These are phyloP conservation scores for Coccomyxa sp. DNA, from an alignment of 139 green algal genomes.

Conservation along the genomic window DNA sequence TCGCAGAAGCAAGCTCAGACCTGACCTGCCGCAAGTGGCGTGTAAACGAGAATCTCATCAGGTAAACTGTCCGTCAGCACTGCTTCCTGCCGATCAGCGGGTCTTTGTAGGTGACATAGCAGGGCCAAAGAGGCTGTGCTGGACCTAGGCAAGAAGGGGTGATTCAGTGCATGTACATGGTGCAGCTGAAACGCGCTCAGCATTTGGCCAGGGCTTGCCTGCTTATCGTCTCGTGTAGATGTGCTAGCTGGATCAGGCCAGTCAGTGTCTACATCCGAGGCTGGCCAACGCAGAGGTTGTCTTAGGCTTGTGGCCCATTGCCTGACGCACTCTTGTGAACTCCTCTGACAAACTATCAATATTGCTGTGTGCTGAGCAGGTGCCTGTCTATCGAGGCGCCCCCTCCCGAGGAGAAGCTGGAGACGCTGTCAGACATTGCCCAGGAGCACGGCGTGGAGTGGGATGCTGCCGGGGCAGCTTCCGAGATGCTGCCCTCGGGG, in stretches of 20 bases:
- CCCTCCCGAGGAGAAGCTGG: slow-evolving; percentile 36
- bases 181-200: no score
- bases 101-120: no score
- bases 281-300: no score
- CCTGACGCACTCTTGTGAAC: no score
- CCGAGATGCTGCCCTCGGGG: slow-evolving; percentile 34
- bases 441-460: slow-evolving; percentile 45
- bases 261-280: no score
- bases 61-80: neutral
- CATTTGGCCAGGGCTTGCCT: no score
- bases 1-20: slow-evolving; percentile 27
- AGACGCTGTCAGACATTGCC: slow-evolving; percentile 43
- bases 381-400: slow-evolving; percentile 51
- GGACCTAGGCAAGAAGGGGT: neutral
- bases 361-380: no score
- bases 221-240: no score
- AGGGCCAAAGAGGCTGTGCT: neutral
- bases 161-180: no score
- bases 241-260: no score
- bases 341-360: no score
- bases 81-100: neutral
- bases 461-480: slow-evolving; percentile 29
- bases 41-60: slow-evolving; percentile 47
- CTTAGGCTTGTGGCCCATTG: no score
- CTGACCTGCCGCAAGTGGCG: slow-evolving; percentile 36